Conservation (phyloP, 2,329 filamentous ascomycete species). For the Herpotrichia juniperi region DNA sequence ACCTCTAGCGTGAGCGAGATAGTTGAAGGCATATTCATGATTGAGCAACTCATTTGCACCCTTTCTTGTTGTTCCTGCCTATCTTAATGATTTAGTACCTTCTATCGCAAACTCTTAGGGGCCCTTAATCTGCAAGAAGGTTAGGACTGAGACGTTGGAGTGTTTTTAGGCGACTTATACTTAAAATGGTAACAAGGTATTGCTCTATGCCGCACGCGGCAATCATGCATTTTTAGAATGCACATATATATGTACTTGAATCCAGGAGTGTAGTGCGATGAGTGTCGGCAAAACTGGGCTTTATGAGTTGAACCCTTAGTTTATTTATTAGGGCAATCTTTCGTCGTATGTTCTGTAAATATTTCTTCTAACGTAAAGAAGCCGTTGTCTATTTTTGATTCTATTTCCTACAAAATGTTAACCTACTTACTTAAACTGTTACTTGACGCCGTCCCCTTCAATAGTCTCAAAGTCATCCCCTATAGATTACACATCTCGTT, state of each 20-base stretch:
- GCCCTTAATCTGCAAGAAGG: constrained; percentile 1
- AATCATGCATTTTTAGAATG: neutral
- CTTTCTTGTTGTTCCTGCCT: constrained; percentile 1
- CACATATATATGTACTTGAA: neutral
- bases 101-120: neutral
- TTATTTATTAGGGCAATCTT: neutral
- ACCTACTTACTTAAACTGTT: neutral
- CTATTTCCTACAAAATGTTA: neutral
- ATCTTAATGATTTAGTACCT: neutral
- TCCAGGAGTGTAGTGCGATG: neutral
- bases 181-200: constrained; percentile 1
- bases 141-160: neutral
- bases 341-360: neutral
- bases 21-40: no score
- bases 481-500: neutral
- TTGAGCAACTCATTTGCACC: no score
- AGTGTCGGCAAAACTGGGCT: neutral
- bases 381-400: neutral
- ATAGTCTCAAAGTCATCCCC: neutral
- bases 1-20: no score
- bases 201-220: neutral
- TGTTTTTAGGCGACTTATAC: neutral
- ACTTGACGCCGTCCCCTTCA: neutral
- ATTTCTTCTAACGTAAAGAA: neutral
- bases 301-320: neutral